Evolutionary conservation across 805 yeast genomes (phyloP).

Genomic region (Hanseniaspora mollemarum): DNA sequence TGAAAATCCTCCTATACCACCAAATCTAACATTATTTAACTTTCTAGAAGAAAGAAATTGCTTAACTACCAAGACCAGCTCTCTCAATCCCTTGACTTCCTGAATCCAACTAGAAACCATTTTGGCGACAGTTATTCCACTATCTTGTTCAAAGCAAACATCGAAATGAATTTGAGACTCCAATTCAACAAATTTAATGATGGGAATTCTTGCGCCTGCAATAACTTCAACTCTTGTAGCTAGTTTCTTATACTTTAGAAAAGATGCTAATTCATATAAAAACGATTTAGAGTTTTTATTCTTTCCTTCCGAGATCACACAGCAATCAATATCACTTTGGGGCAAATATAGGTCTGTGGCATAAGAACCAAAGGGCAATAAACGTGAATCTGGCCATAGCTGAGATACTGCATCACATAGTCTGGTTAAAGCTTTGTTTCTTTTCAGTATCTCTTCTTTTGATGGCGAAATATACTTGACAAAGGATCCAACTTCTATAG

Average conservation of each 20-base stretch:
- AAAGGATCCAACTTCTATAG: slow-evolving; percentile 74
- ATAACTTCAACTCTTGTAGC: slow-evolving; percentile 73
- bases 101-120: slow-evolving; percentile 64
- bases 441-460: slow-evolving; percentile 50
- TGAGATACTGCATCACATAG: slow-evolving; percentile 42
- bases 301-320: slow-evolving; percentile 52
- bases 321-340: slow-evolving; percentile 93
- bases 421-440: slow-evolving; percentile 54
- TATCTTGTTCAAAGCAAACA: slow-evolving; percentile 74
- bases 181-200: slow-evolving; percentile 78
- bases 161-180: slow-evolving; percentile 64
- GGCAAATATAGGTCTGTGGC: slow-evolving; percentile 90
- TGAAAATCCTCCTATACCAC: slow-evolving; percentile 91
- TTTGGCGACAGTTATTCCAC: slow-evolving; percentile 74
- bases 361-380: slow-evolving; percentile 83
- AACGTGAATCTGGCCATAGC: slow-evolving; percentile 69
- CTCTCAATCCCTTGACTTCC: slow-evolving; percentile 67
- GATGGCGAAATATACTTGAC: slow-evolving; percentile 79
- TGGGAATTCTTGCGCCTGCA: slow-evolving; percentile 86
- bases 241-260: slow-evolving; percentile 46
- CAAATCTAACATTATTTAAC: slow-evolving; percentile 77
- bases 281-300: slow-evolving; percentile 51
- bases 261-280: slow-evolving; percentile 61
- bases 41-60: slow-evolving; percentile 71
- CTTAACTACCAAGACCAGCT: slow-evolving; percentile 68